Percentiles rank a stretch among this genome's conserved stretches.
phyloP scores from a whole-genome alignment of 345 rosid genomes.

The Rhodamnia argentea region DNA sequence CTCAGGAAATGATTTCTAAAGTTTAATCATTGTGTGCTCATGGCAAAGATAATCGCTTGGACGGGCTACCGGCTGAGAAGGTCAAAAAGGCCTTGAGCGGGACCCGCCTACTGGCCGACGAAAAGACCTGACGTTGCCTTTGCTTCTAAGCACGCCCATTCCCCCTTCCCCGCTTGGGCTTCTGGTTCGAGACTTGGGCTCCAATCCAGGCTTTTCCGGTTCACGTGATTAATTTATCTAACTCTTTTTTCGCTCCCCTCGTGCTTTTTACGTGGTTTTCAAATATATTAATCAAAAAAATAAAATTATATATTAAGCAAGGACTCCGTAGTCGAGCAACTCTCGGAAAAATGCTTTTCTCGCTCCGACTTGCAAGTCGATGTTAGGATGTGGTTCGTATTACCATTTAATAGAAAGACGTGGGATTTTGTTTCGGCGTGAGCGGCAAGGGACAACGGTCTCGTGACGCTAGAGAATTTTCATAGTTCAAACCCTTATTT shows the following conservation, averaged over 20 bases:
- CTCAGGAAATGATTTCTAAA: not conserved
- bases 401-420: accelerated
- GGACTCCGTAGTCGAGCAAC: not conserved
- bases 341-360: too few relatives aligned
- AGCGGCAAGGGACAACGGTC: too few relatives aligned
- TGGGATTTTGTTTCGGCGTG: too few relatives aligned
- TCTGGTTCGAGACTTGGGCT: not conserved
- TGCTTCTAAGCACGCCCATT: not conserved
- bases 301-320: not conserved
- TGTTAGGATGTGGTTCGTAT: too few relatives aligned
- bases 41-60: not conserved
- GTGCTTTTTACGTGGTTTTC: not conserved
- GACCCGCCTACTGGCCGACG: not conserved
- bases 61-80: not conserved
- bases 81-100: not conserved
- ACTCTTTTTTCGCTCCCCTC: not conserved
- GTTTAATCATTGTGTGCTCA: not conserved
- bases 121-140: not conserved
- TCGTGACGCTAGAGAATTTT: too few relatives aligned
- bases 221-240: not conserved
- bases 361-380: too few relatives aligned
- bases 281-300: not conserved
- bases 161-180: not conserved
- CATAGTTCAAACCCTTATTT: too few relatives aligned
- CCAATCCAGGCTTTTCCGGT: not conserved